These are phyloP conservation scores for Sordaria brevicollis DNA, from an alignment of 495 filamentous ascomycete species.

Conservation along the genomic window DNA sequence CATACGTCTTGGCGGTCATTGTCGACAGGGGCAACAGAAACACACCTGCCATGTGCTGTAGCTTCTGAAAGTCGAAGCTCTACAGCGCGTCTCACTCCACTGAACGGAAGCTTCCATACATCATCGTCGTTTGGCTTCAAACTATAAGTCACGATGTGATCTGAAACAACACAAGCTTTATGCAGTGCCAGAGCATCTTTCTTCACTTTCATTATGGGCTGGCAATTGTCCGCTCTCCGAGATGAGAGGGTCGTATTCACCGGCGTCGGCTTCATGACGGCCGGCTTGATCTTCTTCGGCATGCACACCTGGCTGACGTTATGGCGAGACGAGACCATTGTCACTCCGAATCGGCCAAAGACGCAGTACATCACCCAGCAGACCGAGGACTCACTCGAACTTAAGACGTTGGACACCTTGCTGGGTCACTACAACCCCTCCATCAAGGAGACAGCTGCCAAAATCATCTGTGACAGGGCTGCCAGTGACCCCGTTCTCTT, in stretches of 20 bases:
- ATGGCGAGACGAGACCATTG: conserved; percentile 37
- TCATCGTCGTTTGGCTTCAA: neutral
- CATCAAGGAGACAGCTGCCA: conserved; percentile 41
- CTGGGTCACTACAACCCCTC: conserved; percentile 41
- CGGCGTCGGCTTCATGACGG: conserved; percentile 27
- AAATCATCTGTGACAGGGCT: conserved; percentile 42
- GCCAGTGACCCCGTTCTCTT: conserved; percentile 34
- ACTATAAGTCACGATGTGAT: neutral
- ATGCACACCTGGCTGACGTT: conserved; percentile 30
- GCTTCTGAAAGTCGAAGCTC: neutral
- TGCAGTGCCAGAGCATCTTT: neutral
- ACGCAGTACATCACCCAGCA: conserved; percentile 49
- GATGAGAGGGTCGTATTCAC: conserved; percentile 35
- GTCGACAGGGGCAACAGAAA: conserved; percentile 5
- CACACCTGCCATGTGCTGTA: neutral
- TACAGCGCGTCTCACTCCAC: neutral
- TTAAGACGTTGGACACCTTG: conserved; percentile 39
- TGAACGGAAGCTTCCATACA: neutral
- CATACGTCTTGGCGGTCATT: neutral
- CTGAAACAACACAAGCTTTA: neutral
- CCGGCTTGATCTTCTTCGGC: conserved; percentile 20
- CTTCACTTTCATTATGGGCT: conserved; percentile 18
- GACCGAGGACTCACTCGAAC: conserved; percentile 45
- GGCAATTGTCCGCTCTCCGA: conserved; percentile 19
- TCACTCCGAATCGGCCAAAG: conserved; percentile 39